Conservation (phyloP, 495 filamentous ascomycete species). For the Delitschia confertaspora region DNA sequence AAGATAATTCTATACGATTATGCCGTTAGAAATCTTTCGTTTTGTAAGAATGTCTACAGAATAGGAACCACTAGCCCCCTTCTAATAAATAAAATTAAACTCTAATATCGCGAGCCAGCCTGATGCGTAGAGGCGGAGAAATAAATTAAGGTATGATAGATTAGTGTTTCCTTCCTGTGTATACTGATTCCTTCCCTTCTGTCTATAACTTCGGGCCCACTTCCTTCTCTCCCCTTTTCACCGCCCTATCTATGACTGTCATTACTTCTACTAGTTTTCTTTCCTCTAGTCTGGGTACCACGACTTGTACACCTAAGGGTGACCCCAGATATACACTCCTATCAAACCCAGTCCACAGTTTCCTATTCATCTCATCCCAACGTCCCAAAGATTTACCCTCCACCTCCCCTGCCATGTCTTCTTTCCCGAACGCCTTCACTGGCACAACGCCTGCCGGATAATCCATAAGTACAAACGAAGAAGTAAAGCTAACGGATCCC, state of each 20-base stretch:
- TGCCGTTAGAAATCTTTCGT: no score
- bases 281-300: constrained; percentile 52
- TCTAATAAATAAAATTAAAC: no score
- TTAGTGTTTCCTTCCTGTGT: no score
- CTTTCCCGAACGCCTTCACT: constrained; percentile 41
- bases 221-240: constrained; percentile 9
- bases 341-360: constrained; percentile 49
- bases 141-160: no score
- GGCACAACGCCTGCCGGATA: constrained; percentile 54
- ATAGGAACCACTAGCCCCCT: no score
- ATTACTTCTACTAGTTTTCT: constrained; percentile 48
- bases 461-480: constrained; percentile 52
- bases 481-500: constrained; percentile 54
- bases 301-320: constrained; percentile 50
- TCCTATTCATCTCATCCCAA: constrained; percentile 55
- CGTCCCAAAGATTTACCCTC: constrained; percentile 37
- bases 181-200: no score
- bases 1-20: no score
- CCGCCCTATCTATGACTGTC: constrained; percentile 37
- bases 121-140: no score
- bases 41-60: no score
- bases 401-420: constrained; percentile 46
- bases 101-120: no score
- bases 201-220: constrained; percentile 11
- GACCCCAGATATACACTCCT: constrained; percentile 49